Evolutionary conservation across 1,284 basidiomycete species (phyloP).

Genomic region (Cutaneotrichosporon sp.): DNA sequence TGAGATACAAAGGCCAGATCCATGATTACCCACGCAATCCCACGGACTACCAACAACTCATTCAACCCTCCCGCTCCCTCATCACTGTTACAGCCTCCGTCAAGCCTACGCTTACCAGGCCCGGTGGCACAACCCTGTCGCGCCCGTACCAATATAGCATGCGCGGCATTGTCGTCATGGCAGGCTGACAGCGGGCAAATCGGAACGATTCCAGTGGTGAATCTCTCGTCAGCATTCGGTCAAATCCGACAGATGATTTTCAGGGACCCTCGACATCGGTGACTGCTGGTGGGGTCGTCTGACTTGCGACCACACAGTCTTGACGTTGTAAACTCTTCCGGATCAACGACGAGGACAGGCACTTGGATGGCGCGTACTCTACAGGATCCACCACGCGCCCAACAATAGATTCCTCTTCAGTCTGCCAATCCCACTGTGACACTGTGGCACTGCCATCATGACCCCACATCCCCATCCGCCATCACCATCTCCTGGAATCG

Average conservation of each 20-base stretch:
- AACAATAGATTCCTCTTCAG: neutral
- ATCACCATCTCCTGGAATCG: neutral
- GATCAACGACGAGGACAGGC: neutral
- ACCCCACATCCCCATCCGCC: neutral
- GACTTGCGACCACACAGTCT: neutral
- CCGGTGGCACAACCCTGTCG: too few relatives aligned
- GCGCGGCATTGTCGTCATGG: too few relatives aligned
- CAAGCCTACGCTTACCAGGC: too few relatives aligned
- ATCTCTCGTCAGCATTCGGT: neutral
- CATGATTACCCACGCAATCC: too few relatives aligned
- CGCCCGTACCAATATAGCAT: too few relatives aligned
- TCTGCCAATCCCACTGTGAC: neutral
- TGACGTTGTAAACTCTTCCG: neutral
- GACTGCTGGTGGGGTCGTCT: neutral
- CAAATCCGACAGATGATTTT: constrained; percentile 7
- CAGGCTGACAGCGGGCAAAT: neutral
- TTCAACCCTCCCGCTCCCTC: too few relatives aligned
- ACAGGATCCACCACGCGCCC: neutral
- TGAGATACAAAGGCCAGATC: too few relatives aligned
- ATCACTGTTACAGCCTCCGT: too few relatives aligned
- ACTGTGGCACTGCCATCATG: constrained; percentile 1
- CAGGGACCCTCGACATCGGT: neutral
- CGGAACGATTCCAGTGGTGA: neutral
- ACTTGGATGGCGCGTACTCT: neutral
- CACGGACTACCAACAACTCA: too few relatives aligned